Conservation (phyloP, 805 yeast species). For the Ogataea wickerhamii region DNA sequence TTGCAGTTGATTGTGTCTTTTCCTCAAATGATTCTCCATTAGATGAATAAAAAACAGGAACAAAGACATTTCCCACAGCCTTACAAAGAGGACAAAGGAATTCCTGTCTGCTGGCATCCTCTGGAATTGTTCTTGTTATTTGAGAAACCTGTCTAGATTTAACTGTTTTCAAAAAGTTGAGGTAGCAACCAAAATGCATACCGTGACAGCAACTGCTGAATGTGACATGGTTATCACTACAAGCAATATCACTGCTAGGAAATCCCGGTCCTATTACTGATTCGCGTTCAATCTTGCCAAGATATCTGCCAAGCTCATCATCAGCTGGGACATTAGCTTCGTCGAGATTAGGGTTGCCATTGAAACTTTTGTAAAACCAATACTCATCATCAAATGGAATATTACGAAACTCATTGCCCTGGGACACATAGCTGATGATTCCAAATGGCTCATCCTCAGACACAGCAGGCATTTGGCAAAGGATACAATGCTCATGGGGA, state of each 20-base stretch:
- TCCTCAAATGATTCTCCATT: constrained; percentile 33
- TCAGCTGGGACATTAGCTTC: constrained; percentile 9
- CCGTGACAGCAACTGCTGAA: constrained; percentile 90
- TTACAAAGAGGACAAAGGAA: constrained; percentile 90
- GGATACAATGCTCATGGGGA: constrained; percentile 72
- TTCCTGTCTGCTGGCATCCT: constrained; percentile 64
- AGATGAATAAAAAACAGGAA: constrained; percentile 65
- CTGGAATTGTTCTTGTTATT: constrained; percentile 80
- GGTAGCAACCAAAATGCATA: constrained; percentile 78
- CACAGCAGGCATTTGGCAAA: constrained; percentile 74
- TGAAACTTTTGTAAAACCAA: constrained; percentile 64
- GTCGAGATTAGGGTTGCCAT: constrained; percentile 44
- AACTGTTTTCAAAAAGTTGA: constrained; percentile 56
- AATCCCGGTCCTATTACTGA: constrained; percentile 72
- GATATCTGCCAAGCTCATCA: constrained; percentile 35
- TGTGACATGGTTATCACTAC: constrained; percentile 43
- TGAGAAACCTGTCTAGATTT: constrained; percentile 56
- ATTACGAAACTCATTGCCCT: constrained; percentile 56
- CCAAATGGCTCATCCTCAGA: constrained; percentile 66
- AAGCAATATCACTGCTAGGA: constrained; percentile 34
- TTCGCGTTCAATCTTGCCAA: constrained; percentile 35
- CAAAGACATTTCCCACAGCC: constrained; percentile 75
- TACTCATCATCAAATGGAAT: constrained; percentile 61
- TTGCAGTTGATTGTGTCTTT: constrained; percentile 11
- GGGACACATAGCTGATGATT: constrained; percentile 57